A percentile compares a stretch with the other conserved stretches of the same genome.
Evolutionary conservation across 2,329 filamentous ascomycete species (phyloP).

Genomic region (Xylariaceae sp.): DNA sequence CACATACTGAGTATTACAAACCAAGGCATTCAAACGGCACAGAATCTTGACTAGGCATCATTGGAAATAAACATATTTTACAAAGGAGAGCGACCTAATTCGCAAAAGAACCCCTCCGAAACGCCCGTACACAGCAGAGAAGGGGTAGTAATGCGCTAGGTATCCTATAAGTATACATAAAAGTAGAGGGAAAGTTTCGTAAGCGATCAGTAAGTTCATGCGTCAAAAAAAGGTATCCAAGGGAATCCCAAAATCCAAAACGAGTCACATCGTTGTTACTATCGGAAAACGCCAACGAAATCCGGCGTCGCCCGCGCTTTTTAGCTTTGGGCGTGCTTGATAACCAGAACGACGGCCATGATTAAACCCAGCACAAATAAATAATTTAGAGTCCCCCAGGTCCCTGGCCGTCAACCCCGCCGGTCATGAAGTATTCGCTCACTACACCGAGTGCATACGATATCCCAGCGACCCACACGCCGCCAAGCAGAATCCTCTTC

Average conservation of each 20-base stretch:
- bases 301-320: neutral
- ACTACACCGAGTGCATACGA: slow-evolving; percentile 62
- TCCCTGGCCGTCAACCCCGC: slow-evolving; percentile 47
- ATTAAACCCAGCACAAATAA: neutral
- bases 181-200: slow-evolving; percentile 1
- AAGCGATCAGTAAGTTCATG: neutral
- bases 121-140: slow-evolving; percentile 11
- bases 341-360: neutral
- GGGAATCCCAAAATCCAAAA: slow-evolving; percentile 6
- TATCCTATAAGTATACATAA: slow-evolving; percentile 17
- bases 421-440: slow-evolving; percentile 58
- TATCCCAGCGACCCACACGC: slow-evolving; percentile 56
- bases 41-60: too few species aligned
- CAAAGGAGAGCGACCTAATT: too few species aligned
- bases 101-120: neutral
- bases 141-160: slow-evolving; percentile 14
- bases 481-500: slow-evolving; percentile 56
- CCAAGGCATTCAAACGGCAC: too few species aligned
- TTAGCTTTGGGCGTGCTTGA: neutral
- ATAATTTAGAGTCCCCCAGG: slow-evolving; percentile 37
- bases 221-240: slow-evolving; percentile 5
- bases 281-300: neutral
- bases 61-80: too few species aligned
- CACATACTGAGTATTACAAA: too few species aligned
- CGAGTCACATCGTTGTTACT: neutral